Base-by-base conservation (phyloP, 2,329 filamentous ascomycete species). In the Arthrobotrys pseudoclavata region DNA sequence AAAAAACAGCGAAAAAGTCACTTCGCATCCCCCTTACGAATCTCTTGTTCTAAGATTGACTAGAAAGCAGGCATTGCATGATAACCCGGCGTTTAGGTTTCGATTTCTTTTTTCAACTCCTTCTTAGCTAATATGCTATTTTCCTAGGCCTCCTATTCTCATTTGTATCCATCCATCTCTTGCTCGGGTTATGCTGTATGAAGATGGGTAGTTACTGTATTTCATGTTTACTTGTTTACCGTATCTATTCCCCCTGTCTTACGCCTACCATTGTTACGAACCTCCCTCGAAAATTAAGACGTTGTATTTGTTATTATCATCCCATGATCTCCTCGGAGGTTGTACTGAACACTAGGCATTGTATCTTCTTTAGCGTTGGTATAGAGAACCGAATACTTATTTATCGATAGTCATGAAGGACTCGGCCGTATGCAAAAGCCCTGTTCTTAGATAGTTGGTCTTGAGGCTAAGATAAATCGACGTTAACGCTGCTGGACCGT, bases 31-130 rank as follows among this genome's bases (percentile, higher is more conserved):
- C 26, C 4, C 18, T 20, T 20, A 53, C 50, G 50, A 29, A 53
- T n/a, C 26, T 13, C 2, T 53, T 53, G 12, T 53, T 13, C 22
- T 53, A 53, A 1, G 2, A 37, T 7, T 29, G 18, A 37, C 4
- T 10, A n/a, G 31, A 45, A 45, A 68, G 31, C n/a, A 31, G 55
- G 53, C 31, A 70, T 64, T 64, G 69, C 69, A 72, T 72, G 47
- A 48, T 72, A 66, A 15, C 57, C 34, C 31, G 69, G 60, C 69
- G 69, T 72, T 71, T 48, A 13, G 29, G 29, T 20, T 22, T 57
- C 52, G 1, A 37, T 37, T 20, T 10, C 7, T 34, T 55, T 34
- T 15, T 52, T 31, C 15, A 45, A 45, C 42, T 24, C 24, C 6
- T 9, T 40, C n/a, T 15, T 13, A 40, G 13, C 5, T 40, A 40